Base-by-base conservation (phyloP, 805 yeast genomes). In the Pichia phayaonensis region DNA sequence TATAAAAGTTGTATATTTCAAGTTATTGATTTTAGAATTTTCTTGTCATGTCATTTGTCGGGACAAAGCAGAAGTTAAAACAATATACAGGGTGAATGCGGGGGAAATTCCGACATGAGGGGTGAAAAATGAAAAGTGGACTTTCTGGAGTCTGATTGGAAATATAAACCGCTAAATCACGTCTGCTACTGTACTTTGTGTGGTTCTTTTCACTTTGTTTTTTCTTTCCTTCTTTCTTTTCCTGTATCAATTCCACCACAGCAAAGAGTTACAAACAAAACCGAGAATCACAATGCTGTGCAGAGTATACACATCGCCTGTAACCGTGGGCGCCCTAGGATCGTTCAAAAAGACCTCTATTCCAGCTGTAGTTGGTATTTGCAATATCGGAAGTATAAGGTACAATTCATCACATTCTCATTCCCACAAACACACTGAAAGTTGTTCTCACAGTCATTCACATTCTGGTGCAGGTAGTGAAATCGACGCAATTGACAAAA, bases 391-490 rank as follows among this genome's bases (percentile, higher is more conserved):
- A 34, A 34, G 20, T 34, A 34, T 16, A 34, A 34, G 38, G 20
- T 34, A 3, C 27, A 20, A 31, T 15, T 22, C 41, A 44, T 16
- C 15, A 8, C 51, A 52, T 41, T 50, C 52, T 26, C 56, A 54
- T 40, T 16, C 47, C 1, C 51, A 50, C 18, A 31, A 40, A 8
- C 36, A 49, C 20, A 34, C 31, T 18, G 26, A 41, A 11, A 40
- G 21, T 3, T 38, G 42, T 22, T 45, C 52, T 1, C 53, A 49
- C 41, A 31, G 49, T 11, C 56, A 55, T 40, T 18, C 52, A 8
- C 52, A 40, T 27, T 24, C 20, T 22, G 24, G 26, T 23, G 52
- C 44, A 6, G 47, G 23, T 22, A 44, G 34, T 2, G 40, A 26
- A 13, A 39, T 24, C n/a, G 42, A 18, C 3, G 44, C 29, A 12